A percentile compares a stretch with the other conserved stretches of the same genome.
phyloP scores from a whole-genome alignment of 2,329 filamentous ascomycete species.

The Diaporthe citri region DNA sequence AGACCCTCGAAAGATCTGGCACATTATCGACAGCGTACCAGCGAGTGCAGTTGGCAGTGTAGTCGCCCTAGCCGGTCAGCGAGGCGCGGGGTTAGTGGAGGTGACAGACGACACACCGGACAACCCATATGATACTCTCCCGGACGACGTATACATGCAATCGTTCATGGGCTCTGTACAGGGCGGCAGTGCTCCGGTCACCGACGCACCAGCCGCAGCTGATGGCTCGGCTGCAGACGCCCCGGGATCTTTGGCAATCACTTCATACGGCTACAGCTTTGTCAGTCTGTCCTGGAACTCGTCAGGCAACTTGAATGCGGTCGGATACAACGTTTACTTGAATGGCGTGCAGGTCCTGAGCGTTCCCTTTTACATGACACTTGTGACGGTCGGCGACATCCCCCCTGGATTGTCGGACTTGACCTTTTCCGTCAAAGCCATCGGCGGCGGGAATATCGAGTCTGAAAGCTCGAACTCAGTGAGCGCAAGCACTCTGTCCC shows the following conservation, averaged over 20 bases:
- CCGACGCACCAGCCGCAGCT: neutral
- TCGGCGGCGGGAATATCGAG: neutral
- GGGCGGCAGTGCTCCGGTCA: neutral
- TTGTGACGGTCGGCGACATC: neutral
- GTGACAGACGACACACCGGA: neutral
- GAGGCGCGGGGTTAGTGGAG: neutral
- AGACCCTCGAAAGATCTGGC: slow-evolving; percentile 50
- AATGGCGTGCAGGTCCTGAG: neutral
- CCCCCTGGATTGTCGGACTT: neutral
- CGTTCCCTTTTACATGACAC: neutral
- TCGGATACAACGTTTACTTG: neutral
- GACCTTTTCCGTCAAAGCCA: neutral
- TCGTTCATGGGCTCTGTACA: neutral
- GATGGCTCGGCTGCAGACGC: neutral
- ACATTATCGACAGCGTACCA: slow-evolving; percentile 49
- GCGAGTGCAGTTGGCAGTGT: neutral
- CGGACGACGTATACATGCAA: neutral
- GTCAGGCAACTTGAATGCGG: neutral
- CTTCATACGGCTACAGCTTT: neutral
- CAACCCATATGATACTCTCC: neutral
- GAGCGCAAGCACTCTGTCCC: neutral
- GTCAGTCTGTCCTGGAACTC: neutral
- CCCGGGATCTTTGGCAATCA: neutral
- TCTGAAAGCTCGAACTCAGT: neutral
- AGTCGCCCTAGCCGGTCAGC: neutral